Conservation (phyloP, 1,139 yeast genomes). For the Pichia sp. region DNA sequence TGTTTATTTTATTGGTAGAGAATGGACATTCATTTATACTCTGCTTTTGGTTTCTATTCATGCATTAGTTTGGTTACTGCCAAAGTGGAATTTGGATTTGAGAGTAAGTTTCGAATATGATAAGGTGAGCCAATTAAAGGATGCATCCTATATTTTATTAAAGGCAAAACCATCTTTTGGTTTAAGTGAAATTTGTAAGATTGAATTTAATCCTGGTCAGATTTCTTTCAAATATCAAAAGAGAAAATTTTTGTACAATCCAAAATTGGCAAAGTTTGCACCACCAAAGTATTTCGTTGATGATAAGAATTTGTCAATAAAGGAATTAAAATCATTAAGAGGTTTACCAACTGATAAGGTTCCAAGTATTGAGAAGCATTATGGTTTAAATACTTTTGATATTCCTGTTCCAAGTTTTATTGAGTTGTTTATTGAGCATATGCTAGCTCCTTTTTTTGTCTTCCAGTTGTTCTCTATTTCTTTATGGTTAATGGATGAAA, state of each 20-base stretch:
- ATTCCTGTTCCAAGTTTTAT: slow-evolving; percentile 90
- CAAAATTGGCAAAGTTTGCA: slow-evolving; percentile 48
- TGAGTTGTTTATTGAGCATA: slow-evolving; percentile 94
- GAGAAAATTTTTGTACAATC: slow-evolving; percentile 75
- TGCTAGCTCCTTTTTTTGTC: slow-evolving; percentile 96
- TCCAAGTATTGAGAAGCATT: slow-evolving; percentile 50
- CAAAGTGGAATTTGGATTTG: slow-evolving; percentile 87
- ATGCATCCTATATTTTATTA: slow-evolving; percentile 68
- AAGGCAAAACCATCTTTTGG: slow-evolving; percentile 86
- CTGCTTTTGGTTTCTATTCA: slow-evolving; percentile 71
- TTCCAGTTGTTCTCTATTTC: slow-evolving; percentile 96
- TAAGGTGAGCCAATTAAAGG: slow-evolving; percentile 36
- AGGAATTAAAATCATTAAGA: slow-evolving; percentile 49
- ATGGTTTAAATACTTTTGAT: slow-evolving; percentile 84
- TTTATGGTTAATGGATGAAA: slow-evolving; percentile 93
- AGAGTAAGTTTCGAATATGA: slow-evolving; percentile 66
- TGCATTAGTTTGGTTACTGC: slow-evolving; percentile 76
- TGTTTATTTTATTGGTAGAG: slow-evolving; percentile 68
- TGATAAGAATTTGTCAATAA: slow-evolving; percentile 57
- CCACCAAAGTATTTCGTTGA: slow-evolving; percentile 73
- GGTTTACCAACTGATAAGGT: slow-evolving; percentile 47
- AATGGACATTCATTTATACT: slow-evolving; percentile 79
- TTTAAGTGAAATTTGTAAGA: slow-evolving; percentile 67
- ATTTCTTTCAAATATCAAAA: slow-evolving; percentile 82
- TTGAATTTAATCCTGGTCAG: slow-evolving; percentile 55